Conservation (phyloP, 108 stramenopile genomes). For the Cyclostephanos tholiformis region DNA sequence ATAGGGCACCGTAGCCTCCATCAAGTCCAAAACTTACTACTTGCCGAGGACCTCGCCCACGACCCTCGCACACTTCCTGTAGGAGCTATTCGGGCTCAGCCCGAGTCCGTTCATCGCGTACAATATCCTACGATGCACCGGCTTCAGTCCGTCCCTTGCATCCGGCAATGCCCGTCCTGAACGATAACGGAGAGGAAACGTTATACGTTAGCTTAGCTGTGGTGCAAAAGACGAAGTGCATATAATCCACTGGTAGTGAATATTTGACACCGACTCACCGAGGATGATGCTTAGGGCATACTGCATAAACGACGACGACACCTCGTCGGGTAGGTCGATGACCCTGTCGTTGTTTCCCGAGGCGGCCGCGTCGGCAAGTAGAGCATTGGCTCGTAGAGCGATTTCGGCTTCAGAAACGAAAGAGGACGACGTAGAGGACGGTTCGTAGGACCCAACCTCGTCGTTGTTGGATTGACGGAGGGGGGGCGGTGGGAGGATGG, state of each 20-base stretch:
- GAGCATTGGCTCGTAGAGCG: slow-evolving; percentile 40
- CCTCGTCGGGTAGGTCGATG: slow-evolving; percentile 76
- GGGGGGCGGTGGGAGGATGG: not conserved
- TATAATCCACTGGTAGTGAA: no score
- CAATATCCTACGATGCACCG: slow-evolving; percentile 95
- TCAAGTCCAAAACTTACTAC: slow-evolving; percentile 40
- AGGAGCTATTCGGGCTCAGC: slow-evolving; percentile 65
- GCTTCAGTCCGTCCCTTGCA: slow-evolving; percentile 96
- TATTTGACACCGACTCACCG: no score
- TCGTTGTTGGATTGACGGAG: slow-evolving; percentile 28
- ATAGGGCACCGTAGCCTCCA: not conserved
- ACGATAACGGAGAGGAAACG: no score
- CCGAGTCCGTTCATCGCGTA: slow-evolving; percentile 93
- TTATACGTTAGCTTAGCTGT: no score
- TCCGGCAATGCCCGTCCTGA: slow-evolving; percentile 96
- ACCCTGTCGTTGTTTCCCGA: not conserved
- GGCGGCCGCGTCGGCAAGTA: slow-evolving; percentile 14
- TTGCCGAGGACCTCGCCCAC: slow-evolving; percentile 96
- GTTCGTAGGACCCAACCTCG: slow-evolving; percentile 36
- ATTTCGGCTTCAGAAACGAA: slow-evolving; percentile 38
- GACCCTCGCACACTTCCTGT: slow-evolving; percentile 97
- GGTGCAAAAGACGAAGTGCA: no score
- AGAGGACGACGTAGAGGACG: slow-evolving; percentile 9
- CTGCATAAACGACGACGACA: slow-evolving; percentile 84
- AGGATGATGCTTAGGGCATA: slow-evolving; percentile 95